These are phyloP conservation scores for Naematelia encephala DNA, from an alignment of 768 basidiomycete species.

Conservation along the genomic window DNA sequence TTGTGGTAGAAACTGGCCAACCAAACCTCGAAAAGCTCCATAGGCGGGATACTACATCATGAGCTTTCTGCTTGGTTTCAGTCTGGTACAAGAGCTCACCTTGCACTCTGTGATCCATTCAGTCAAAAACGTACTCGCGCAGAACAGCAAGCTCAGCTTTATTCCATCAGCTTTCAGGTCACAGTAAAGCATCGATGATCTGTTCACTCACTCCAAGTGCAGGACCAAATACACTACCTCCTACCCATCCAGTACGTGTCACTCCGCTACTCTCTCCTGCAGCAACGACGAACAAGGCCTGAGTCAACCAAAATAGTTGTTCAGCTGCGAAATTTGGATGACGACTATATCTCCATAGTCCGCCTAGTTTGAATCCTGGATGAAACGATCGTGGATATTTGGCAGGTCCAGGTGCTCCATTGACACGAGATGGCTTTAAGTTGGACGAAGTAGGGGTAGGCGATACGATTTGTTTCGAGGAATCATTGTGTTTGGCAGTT, in stretches of 20 bases:
- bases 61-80: neutral
- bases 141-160: slow-evolving; percentile 65
- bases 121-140: slow-evolving; percentile 71
- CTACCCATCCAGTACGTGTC: slow-evolving; percentile 37
- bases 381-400: slow-evolving; percentile 45
- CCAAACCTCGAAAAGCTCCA: slow-evolving; percentile 67
- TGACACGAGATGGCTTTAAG: neutral
- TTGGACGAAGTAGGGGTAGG: slow-evolving; percentile 8
- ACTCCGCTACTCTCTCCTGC: slow-evolving; percentile 33
- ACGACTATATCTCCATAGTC: slow-evolving; percentile 79
- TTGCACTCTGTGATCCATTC: slow-evolving; percentile 75
- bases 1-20: slow-evolving; percentile 71
- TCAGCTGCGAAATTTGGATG: slow-evolving; percentile 95
- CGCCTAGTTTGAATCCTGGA: slow-evolving; percentile 79
- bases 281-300: slow-evolving; percentile 43
- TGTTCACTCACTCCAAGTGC: slow-evolving; percentile 40
- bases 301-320: slow-evolving; percentile 64
- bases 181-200: too few relatives aligned
- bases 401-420: slow-evolving; percentile 54
- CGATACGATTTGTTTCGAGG: too few relatives aligned
- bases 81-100: slow-evolving; percentile 23
- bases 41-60: slow-evolving; percentile 54
- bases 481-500: slow-evolving; percentile 63
- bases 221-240: slow-evolving; percentile 36
- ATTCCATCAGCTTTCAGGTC: too few relatives aligned